Percentiles rank a stretch among this genome's conserved stretches.
Conservation (phyloP, 2,329 filamentous ascomycete species). For the Hysterium pulicare region DNA sequence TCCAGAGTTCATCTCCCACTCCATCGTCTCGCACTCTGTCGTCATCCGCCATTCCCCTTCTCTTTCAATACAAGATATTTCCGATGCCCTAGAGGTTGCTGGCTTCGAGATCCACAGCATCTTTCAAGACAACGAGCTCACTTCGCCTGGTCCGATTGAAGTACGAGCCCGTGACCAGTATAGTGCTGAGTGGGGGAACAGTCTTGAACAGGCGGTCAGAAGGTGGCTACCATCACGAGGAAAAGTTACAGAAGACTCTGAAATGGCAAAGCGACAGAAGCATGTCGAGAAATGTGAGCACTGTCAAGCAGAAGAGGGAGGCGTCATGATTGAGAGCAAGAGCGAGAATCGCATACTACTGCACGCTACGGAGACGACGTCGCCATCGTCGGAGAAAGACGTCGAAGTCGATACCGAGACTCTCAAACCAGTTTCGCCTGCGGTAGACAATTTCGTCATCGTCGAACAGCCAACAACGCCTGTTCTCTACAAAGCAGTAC, state of each 20-base stretch:
- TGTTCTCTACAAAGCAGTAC: constrained; percentile 34
- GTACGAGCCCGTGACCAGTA: constrained; percentile 12
- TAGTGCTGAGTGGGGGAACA: constrained; percentile 27
- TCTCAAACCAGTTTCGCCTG: constrained; percentile 9
- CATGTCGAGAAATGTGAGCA: constrained; percentile 35
- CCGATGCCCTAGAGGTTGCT: constrained; percentile 50
- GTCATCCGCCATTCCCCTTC: constrained; percentile 54
- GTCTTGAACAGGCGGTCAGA: constrained; percentile 33
- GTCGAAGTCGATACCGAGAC: constrained; percentile 10
- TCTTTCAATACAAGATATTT: constrained; percentile 40
- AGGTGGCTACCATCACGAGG: constrained; percentile 22
- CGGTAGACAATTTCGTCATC: constrained; percentile 16
- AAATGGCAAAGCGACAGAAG: constrained; percentile 28
- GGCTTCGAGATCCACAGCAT: constrained; percentile 59
- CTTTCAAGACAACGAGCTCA: constrained; percentile 29
- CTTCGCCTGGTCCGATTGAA: constrained; percentile 13
- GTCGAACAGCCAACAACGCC: constrained; percentile 10
- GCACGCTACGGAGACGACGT: constrained; percentile 14
- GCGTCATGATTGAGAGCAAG: constrained; percentile 13
- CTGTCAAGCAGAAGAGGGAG: constrained; percentile 29
- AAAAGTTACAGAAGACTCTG: constrained; percentile 9
- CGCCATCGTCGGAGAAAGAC: constrained; percentile 13
- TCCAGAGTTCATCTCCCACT: constrained; percentile 61
- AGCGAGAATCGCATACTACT: constrained; percentile 6
- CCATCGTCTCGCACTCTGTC: constrained; percentile 68